These are phyloP conservation scores for Scleroderma citrinum DNA, from an alignment of 768 basidiomycete species.

Conservation along the genomic window DNA sequence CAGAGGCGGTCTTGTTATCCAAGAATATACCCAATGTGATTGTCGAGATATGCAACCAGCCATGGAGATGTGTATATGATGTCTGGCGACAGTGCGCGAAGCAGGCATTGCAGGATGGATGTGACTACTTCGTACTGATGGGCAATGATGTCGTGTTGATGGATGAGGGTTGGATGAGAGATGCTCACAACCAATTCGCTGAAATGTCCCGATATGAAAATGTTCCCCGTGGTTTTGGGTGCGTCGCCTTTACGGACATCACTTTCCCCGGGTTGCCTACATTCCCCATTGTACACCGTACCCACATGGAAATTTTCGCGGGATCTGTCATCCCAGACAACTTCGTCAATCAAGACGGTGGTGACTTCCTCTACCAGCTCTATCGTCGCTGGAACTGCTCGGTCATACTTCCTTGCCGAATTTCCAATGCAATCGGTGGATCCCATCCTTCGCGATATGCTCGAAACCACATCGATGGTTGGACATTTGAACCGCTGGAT, in stretches of 20 bases:
- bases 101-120: slow-evolving; percentile 41
- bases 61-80: slow-evolving; percentile 43
- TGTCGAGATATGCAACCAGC: slow-evolving; percentile 29
- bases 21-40: slow-evolving; percentile 37
- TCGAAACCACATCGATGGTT: slow-evolving; percentile 38
- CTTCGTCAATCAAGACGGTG: slow-evolving; percentile 56
- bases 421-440: slow-evolving; percentile 44
- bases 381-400: slow-evolving; percentile 53
- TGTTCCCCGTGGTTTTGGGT: slow-evolving; percentile 45
- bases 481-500: slow-evolving; percentile 46
- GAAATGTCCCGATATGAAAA: slow-evolving; percentile 23
- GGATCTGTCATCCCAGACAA: slow-evolving; percentile 44
- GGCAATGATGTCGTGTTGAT: slow-evolving; percentile 50
- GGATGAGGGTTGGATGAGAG: slow-evolving; percentile 49
- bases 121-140: slow-evolving; percentile 48
- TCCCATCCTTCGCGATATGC: slow-evolving; percentile 40
- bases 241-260: slow-evolving; percentile 50
- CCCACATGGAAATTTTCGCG: slow-evolving; percentile 49
- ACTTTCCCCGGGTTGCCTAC: slow-evolving; percentile 58
- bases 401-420: slow-evolving; percentile 35
- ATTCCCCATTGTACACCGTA: slow-evolving; percentile 51
- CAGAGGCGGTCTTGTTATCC: slow-evolving; percentile 31
- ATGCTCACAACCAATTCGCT: slow-evolving; percentile 34
- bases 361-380: slow-evolving; percentile 53
- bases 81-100: slow-evolving; percentile 51